Conservation (phyloP, 164 flowering plant species). For the Litsea cubeba region DNA sequence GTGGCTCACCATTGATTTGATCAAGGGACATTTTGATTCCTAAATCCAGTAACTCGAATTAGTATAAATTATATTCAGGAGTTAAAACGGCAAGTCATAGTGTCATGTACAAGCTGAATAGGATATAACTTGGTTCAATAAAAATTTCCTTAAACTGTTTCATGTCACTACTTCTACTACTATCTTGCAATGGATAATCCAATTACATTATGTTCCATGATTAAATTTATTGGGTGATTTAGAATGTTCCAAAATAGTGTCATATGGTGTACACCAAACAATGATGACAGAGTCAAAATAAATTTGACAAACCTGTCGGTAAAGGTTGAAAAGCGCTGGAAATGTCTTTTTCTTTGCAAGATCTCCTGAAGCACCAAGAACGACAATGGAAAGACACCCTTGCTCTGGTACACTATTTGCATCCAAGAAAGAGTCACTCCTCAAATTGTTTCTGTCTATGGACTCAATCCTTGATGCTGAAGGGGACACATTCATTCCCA, state of each 20-base stretch:
- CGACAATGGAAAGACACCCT: constrained; percentile 81
- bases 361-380: constrained; percentile 99
- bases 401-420: constrained; percentile 39
- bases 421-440: constrained; percentile 37
- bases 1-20: too few species aligned
- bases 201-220: background rate
- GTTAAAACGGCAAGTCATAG: too few species aligned
- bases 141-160: too few species aligned
- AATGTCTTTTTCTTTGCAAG: constrained; percentile 99
- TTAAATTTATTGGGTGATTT: background rate
- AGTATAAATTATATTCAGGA: too few species aligned
- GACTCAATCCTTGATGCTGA: background rate
- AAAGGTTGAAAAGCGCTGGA: constrained; percentile 92
- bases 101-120: too few species aligned
- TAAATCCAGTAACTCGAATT: too few species aligned
- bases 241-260: background rate
- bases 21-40: too few species aligned
- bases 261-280: background rate
- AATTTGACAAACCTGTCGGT: constrained; percentile 52
- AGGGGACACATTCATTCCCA: constrained; percentile 1
- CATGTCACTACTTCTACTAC: too few species aligned
- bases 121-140: too few species aligned
- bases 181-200: too few species aligned
- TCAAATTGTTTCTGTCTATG: constrained; percentile 15
- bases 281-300: background rate